Evolutionary conservation across 2,329 filamentous ascomycete species (phyloP).

Genomic region (Xylaria digitata): DNA sequence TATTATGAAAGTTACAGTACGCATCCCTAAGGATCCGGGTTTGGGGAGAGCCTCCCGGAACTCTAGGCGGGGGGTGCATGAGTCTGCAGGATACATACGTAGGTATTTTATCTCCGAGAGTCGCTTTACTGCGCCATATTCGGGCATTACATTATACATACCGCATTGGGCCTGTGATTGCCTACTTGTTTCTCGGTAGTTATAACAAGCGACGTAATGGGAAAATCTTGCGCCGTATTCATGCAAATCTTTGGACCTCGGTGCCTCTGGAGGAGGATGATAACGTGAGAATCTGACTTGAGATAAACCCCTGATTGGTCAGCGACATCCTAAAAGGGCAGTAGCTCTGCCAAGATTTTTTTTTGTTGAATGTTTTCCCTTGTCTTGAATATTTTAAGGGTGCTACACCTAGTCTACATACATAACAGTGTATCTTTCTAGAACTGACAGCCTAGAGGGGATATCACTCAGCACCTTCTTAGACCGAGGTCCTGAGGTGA

Average conservation of each 20-base stretch:
- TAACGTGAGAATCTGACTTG: conserved; percentile 41
- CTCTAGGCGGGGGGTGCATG: conserved; percentile 38
- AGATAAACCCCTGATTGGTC: conserved; percentile 32
- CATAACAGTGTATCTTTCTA: too few relatives aligned
- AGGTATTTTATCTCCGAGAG: conserved; percentile 21
- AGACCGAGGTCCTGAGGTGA: too few relatives aligned
- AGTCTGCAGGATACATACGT: conserved; percentile 27
- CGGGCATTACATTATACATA: neutral
- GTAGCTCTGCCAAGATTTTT: conserved; percentile 28
- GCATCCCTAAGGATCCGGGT: conserved; percentile 21
- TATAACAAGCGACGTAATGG: neutral
- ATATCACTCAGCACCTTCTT: conserved; percentile 4
- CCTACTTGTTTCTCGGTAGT: conserved; percentile 2
- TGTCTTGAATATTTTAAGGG: conserved; percentile 1
- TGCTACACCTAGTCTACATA: too few relatives aligned
- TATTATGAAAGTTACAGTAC: neutral
- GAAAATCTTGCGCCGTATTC: conserved; percentile 27
- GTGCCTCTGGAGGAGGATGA: conserved; percentile 28
- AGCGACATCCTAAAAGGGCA: conserved; percentile 31
- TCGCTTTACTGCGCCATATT: conserved; percentile 8
- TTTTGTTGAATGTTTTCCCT: neutral
- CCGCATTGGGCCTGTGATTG: neutral
- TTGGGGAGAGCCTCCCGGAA: conserved; percentile 23
- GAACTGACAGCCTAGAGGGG: neutral
- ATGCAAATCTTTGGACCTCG: neutral